Evolutionary conservation across 2,329 filamentous ascomycete genomes (phyloP).

Genomic region (Byssochlamys sp.): DNA sequence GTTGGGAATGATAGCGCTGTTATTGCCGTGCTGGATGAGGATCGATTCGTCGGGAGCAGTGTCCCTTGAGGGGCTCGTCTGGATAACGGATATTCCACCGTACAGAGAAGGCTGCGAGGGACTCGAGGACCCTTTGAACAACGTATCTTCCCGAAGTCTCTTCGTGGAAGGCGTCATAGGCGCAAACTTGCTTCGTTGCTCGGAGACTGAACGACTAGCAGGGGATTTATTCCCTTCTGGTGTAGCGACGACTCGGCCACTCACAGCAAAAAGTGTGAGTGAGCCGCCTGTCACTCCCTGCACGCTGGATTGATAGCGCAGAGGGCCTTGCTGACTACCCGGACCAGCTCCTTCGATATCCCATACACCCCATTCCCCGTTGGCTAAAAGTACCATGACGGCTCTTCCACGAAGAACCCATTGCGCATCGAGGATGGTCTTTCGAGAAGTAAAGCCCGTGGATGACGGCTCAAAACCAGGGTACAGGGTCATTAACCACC

Average conservation of each 20-base stretch:
- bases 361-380: conserved; percentile 43
- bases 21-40: conserved; percentile 33
- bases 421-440: conserved; percentile 35
- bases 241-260: conserved; percentile 28
- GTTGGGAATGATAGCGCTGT: conserved; percentile 35
- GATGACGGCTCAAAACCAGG: conserved; percentile 29
- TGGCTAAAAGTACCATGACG: conserved; percentile 36
- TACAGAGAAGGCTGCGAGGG: conserved; percentile 21
- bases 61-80: conserved; percentile 26
- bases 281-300: conserved; percentile 33
- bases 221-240: conserved; percentile 15
- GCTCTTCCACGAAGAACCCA: conserved; percentile 39
- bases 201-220: conserved; percentile 14
- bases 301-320: conserved; percentile 28
- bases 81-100: conserved; percentile 35
- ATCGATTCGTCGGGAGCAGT: conserved; percentile 35
- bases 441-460: conserved; percentile 24
- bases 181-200: conserved; percentile 31
- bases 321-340: conserved; percentile 28
- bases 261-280: conserved; percentile 33
- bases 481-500: conserved; percentile 37
- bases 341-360: conserved; percentile 39
- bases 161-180: conserved; percentile 42
- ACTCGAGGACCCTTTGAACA: conserved; percentile 31
- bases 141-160: conserved; percentile 35